A percentile compares a stretch with the other conserved stretches of the same genome.
Conservation (phyloP, 1,284 basidiomycete species). For the Ceratobasidium sp. region DNA sequence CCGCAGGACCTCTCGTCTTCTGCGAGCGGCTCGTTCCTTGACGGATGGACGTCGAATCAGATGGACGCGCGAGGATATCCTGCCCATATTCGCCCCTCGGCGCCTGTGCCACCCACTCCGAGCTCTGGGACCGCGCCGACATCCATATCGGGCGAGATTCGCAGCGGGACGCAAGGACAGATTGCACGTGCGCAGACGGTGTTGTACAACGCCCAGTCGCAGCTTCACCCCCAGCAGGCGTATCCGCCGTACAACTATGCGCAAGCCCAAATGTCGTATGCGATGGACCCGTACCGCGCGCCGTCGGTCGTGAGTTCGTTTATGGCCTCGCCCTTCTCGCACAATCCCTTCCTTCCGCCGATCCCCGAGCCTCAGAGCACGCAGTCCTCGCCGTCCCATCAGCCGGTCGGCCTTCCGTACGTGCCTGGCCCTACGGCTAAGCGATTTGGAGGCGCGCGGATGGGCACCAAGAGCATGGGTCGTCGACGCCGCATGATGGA, state of each 20-base stretch:
- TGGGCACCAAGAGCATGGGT: conserved; percentile 35
- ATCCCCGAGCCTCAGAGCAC: conserved; percentile 41
- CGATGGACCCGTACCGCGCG: conserved; percentile 43
- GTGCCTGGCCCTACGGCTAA: conserved; percentile 14
- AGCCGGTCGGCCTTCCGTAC: conserved; percentile 42
- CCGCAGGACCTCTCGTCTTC: conserved; percentile 37
- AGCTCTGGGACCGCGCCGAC: conserved; percentile 18
- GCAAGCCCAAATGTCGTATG: conserved; percentile 31
- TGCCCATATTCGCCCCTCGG: conserved; percentile 23
- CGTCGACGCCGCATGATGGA: conserved; percentile 30
- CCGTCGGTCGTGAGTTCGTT: conserved; percentile 47
- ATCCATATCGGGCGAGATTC: conserved; percentile 28
- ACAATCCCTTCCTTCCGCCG: conserved; percentile 47
- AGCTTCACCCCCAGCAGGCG: conserved; percentile 13
- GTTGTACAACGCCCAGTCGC: conserved; percentile 29
- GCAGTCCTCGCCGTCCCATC: conserved; percentile 38
- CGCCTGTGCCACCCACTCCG: conserved; percentile 32
- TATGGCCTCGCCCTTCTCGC: conserved; percentile 45
- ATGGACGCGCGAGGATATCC: conserved; percentile 36
- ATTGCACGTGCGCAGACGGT: conserved; percentile 30
- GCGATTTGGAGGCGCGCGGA: conserved; percentile 4
- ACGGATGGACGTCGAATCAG: conserved; percentile 33
- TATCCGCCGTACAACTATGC: conserved; percentile 34
- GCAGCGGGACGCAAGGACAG: conserved; percentile 24
- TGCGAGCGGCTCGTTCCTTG: conserved; percentile 36